Evolutionary conservation across 1,284 basidiomycete genomes (phyloP).

Genomic region (Boletus mariae): DNA sequence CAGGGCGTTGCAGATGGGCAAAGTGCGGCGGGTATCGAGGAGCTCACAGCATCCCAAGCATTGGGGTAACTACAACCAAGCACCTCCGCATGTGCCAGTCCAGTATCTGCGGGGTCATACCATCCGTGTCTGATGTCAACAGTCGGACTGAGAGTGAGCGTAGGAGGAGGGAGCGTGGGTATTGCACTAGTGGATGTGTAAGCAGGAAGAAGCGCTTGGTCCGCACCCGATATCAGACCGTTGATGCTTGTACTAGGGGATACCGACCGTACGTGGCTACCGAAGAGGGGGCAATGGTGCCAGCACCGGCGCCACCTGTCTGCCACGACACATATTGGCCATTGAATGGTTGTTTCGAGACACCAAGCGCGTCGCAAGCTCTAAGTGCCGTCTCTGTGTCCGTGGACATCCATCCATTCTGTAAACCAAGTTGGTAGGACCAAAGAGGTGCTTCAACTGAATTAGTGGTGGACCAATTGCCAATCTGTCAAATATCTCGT

Average conservation of each 20-base stretch:
- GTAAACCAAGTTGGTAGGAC: slow-evolving; percentile 80
- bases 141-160: slow-evolving; percentile 47
- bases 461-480: slow-evolving; percentile 55
- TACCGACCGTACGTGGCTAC: slow-evolving; percentile 47
- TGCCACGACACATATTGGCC: slow-evolving; percentile 66
- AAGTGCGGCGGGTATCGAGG: slow-evolving; percentile 42
- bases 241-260: slow-evolving; percentile 47
- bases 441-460: slow-evolving; percentile 67
- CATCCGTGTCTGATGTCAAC: slow-evolving; percentile 68
- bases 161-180: slow-evolving; percentile 57
- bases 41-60: slow-evolving; percentile 54
- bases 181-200: slow-evolving; percentile 70
- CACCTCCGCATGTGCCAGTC: slow-evolving; percentile 52
- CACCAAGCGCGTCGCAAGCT: slow-evolving; percentile 57
- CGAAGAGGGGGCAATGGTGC: slow-evolving; percentile 49
- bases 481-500: slow-evolving; percentile 50
- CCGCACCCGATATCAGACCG: slow-evolving; percentile 23
- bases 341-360: slow-evolving; percentile 45
- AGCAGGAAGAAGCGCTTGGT: slow-evolving; percentile 43
- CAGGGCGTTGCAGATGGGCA: slow-evolving; percentile 41
- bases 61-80: slow-evolving; percentile 63
- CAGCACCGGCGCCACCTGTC: slow-evolving; percentile 75
- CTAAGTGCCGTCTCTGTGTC: slow-evolving; percentile 73
- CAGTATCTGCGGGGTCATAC: slow-evolving; percentile 59
- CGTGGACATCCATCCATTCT: slow-evolving; percentile 75